Evolutionary conservation across 2,329 filamentous ascomycete genomes (phyloP).

Genomic region (Catunica adiposa): DNA sequence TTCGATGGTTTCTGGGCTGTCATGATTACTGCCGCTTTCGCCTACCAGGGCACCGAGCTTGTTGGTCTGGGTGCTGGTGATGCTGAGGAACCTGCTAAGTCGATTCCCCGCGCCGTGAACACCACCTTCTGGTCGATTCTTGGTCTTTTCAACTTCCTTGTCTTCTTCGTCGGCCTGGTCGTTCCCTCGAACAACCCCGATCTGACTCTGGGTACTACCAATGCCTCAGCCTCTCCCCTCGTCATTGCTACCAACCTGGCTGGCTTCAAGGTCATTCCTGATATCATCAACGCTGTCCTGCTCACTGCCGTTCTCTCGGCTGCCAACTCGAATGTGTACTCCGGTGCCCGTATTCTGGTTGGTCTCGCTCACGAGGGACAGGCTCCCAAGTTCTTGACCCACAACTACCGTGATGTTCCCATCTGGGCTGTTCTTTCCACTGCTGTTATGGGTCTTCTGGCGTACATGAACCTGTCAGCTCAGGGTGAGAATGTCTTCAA

Average conservation of each 20-base stretch:
- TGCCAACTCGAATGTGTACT: slow-evolving; percentile 63
- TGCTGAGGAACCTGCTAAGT: slow-evolving; percentile 53
- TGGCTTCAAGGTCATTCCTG: slow-evolving; percentile 45
- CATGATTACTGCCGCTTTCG: slow-evolving; percentile 51
- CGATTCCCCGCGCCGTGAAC: slow-evolving; percentile 54
- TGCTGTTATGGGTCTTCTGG: slow-evolving; percentile 43
- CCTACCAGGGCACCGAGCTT: slow-evolving; percentile 57
- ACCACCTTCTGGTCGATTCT: slow-evolving; percentile 64
- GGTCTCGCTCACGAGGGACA: slow-evolving; percentile 48
- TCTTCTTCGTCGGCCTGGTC: slow-evolving; percentile 57
- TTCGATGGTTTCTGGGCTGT: slow-evolving; percentile 56
- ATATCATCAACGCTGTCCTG: slow-evolving; percentile 63
- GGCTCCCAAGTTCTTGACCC: slow-evolving; percentile 42
- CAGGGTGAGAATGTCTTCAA: slow-evolving; percentile 46
- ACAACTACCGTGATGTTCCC: slow-evolving; percentile 44
- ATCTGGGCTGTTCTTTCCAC: slow-evolving; percentile 38
- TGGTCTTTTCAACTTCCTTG: slow-evolving; percentile 44
- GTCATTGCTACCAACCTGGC: slow-evolving; percentile 44
- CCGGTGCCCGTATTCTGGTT: slow-evolving; percentile 50
- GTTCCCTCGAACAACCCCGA: slow-evolving; percentile 44
- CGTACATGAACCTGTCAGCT: slow-evolving; percentile 48
- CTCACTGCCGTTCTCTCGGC: slow-evolving; percentile 64
- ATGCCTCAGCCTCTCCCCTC: slow-evolving; percentile 50
- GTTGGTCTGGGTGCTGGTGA: slow-evolving; percentile 68
- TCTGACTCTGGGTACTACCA: slow-evolving; percentile 34